Percentiles rank a stretch among this genome's conserved stretches.
phyloP scores from a whole-genome alignment of 257 asterid species.

The Solanum dulcamara region DNA sequence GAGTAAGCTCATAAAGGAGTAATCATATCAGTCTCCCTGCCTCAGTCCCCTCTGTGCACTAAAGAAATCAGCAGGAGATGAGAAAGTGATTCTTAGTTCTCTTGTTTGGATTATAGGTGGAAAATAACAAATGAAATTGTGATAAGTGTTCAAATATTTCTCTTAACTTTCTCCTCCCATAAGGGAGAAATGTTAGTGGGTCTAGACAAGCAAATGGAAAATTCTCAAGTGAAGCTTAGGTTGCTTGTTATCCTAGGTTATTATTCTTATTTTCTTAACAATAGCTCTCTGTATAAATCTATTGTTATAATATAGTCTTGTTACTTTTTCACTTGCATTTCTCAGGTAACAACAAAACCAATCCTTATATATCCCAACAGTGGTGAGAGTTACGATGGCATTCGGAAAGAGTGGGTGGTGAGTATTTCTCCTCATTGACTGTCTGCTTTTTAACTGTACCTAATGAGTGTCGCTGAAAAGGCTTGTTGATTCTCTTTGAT shows the following conservation, averaged over 20 bases:
- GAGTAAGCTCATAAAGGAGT: no score
- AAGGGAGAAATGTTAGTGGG: neutral
- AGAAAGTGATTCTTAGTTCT: neutral
- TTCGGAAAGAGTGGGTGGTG: conserved; percentile 75
- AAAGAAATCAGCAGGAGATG: neutral
- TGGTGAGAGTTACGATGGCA: conserved; percentile 75
- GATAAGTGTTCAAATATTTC: neutral
- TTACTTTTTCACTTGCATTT: conserved; percentile 7
- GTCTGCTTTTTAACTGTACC: neutral
- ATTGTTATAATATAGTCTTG: neutral
- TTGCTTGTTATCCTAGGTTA: neutral
- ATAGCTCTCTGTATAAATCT: neutral
- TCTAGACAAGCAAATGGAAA: neutral
- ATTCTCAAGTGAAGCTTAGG: neutral
- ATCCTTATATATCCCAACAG: conserved; percentile 81
- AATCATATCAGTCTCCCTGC: neutral
- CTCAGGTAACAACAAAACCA: conserved; percentile 62
- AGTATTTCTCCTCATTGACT: conserved; percentile 8
- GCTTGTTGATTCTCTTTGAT: neutral
- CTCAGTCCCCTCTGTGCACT: neutral
- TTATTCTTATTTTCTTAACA: neutral
- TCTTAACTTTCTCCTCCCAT: neutral
- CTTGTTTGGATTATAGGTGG: neutral
- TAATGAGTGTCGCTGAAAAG: neutral
- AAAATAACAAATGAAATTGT: neutral